A percentile compares a stretch with the other conserved stretches of the same genome.
phyloP scores from a whole-genome alignment of 2,329 filamentous ascomycete genomes.

The Colletotrichum sp. region DNA sequence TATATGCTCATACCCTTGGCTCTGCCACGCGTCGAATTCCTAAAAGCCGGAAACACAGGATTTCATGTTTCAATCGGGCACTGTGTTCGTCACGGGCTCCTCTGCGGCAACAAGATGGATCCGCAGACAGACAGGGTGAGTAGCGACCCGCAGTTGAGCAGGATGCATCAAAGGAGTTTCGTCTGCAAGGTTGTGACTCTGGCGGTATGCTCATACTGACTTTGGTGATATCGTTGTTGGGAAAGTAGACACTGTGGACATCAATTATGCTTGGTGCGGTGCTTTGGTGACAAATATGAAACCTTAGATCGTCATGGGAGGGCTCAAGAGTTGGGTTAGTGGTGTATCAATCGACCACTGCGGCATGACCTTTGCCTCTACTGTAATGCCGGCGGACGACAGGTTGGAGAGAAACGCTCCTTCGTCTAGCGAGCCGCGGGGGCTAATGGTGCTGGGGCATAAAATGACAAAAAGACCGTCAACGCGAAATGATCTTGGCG shows the following conservation, averaged over 20 bases:
- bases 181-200: background rate
- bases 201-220: background rate
- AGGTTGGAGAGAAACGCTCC: background rate
- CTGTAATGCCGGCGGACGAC: background rate
- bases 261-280: background rate
- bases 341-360: background rate
- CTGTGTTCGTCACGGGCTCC: background rate
- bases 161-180: background rate
- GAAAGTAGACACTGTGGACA: background rate
- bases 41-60: background rate
- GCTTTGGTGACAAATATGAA: background rate
- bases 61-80: background rate
- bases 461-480: background rate
- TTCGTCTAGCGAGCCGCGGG: background rate
- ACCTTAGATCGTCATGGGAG: background rate
- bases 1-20: background rate
- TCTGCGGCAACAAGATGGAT: background rate
- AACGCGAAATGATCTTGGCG: background rate
- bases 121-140: rapidly evolving
- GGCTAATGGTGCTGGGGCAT: background rate
- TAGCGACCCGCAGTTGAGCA: background rate
- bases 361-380: background rate
- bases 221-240: rapidly evolving
- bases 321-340: rapidly evolving
- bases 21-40: background rate